These are phyloP conservation scores for Sporothrix dimorphospora DNA, from an alignment of 2,329 filamentous ascomycete genomes.

Conservation along the genomic window DNA sequence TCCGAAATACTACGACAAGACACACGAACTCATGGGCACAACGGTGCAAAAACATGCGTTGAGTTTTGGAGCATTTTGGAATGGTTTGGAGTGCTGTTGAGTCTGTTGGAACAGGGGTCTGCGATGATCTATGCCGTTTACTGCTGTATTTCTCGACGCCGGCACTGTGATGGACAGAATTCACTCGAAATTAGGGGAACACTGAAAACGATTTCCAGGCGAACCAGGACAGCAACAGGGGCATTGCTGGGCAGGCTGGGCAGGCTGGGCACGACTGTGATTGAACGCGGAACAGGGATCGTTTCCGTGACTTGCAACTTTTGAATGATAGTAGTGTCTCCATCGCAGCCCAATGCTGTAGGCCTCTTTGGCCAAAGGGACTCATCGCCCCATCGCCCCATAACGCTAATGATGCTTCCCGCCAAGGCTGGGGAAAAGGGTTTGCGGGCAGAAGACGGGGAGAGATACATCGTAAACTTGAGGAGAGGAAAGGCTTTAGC, in stretches of 20 bases:
- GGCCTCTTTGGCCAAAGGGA: too few species aligned
- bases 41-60: not conserved
- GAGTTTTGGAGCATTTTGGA: not conserved
- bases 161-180: not conserved
- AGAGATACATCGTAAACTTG: too few species aligned
- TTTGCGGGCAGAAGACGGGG: not conserved
- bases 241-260: not conserved
- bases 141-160: not conserved
- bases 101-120: not conserved
- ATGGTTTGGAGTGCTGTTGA: not conserved
- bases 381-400: not conserved
- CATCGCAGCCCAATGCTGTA: not conserved
- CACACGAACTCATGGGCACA: slow-evolving; percentile 5
- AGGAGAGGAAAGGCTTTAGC: not conserved
- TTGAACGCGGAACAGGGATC: not conserved
- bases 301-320: too few species aligned
- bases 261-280: not conserved
- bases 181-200: not conserved
- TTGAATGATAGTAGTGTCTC: too few species aligned
- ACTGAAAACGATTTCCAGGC: slow-evolving; percentile 7
- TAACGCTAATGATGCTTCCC: slow-evolving; percentile 1
- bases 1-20: not conserved
- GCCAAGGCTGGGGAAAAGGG: not conserved
- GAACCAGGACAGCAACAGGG: not conserved
- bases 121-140: not conserved